Evolutionary conservation across 805 yeast species (phyloP).

Genomic region (Groenewaldozyma tartarivorans): DNA sequence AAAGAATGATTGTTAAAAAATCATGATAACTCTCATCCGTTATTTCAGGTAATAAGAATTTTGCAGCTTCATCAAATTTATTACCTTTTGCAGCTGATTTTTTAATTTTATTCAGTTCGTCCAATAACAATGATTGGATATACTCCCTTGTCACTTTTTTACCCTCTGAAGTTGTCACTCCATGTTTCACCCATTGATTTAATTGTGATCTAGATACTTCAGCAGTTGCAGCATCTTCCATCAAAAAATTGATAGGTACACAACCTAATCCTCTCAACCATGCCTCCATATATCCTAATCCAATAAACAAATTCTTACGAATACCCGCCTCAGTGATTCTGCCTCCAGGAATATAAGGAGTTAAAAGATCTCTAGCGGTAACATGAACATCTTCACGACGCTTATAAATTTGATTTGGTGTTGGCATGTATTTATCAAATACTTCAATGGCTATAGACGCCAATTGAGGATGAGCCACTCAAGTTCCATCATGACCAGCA

Average conservation of each 20-base stretch:
- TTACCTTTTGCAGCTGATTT: conserved; percentile 36
- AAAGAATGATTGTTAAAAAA: conserved; percentile 57
- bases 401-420: conserved; percentile 59
- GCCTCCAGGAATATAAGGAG: conserved; percentile 51
- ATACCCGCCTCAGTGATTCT: conserved; percentile 56
- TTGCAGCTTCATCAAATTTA: conserved; percentile 48
- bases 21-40: conserved; percentile 53
- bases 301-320: conserved; percentile 52
- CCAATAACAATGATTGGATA: conserved; percentile 41
- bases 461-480: conserved; percentile 72
- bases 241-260: conserved; percentile 63
- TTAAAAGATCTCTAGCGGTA: conserved; percentile 50
- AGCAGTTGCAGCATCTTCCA: conserved; percentile 77
- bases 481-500: conserved; percentile 67
- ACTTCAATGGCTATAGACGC: conserved; percentile 57
- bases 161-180: conserved; percentile 48
- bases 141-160: conserved; percentile 41
- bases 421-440: conserved; percentile 66
- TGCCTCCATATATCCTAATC: conserved; percentile 62
- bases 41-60: conserved; percentile 54
- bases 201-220: conserved; percentile 67
- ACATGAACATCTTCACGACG: conserved; percentile 40
- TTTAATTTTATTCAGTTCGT: conserved; percentile 46
- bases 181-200: conserved; percentile 68
- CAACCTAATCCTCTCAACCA: conserved; percentile 67